Evolutionary conservation across 305 asterid genomes (phyloP), one percentile per base, ranked within the genome.

Genomic region (Striga hermonthica): DNA sequence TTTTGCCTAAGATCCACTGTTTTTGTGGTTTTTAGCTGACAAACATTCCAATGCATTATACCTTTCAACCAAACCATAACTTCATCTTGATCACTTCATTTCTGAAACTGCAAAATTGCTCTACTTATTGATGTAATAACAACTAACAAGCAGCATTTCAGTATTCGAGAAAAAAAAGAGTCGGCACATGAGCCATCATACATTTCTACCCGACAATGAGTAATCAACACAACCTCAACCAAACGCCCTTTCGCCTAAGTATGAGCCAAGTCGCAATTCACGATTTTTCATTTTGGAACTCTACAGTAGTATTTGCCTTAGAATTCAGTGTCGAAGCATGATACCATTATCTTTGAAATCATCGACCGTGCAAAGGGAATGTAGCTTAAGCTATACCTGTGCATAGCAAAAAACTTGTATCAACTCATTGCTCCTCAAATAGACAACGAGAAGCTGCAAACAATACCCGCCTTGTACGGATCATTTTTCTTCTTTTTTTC

Each of bases 301-400:
- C 44, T 53, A 79, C 71, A 13, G 61, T 70, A 44, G 63, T 60
- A 13, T 31, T 35, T 13, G 66, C 62, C 64, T 75, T 84, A 92
- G 73, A 87, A 92, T 60, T 89, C 98, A 15, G 98, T 87, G 81
- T 92, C 97, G 65, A 92, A 89, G 82, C 97, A 92, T 52, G 87
- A 84, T 60, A 59, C 72, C 95, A 86, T 80, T 48, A 87, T 76
- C 81, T 92, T 92, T 11, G 98, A 89, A 67, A 89, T 95, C 98
- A 92, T 85, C 54, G 96, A 82, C 84, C 96, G 83, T 4, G 98
- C 98, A 68, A 92, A 92, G 8, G 98, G 98, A 49, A 92, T 81
- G 70, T 89, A 92, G 86, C 97, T 92, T 81, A 89, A 78, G 86
- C 98, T 89, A 72, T 92, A 89, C 98, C 98, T 92, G 98, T 60